A percentile compares a stretch with the other conserved stretches of the same genome.
Conservation (phyloP, 2,329 filamentous ascomycete genomes). For the Sporothrix pallida region DNA sequence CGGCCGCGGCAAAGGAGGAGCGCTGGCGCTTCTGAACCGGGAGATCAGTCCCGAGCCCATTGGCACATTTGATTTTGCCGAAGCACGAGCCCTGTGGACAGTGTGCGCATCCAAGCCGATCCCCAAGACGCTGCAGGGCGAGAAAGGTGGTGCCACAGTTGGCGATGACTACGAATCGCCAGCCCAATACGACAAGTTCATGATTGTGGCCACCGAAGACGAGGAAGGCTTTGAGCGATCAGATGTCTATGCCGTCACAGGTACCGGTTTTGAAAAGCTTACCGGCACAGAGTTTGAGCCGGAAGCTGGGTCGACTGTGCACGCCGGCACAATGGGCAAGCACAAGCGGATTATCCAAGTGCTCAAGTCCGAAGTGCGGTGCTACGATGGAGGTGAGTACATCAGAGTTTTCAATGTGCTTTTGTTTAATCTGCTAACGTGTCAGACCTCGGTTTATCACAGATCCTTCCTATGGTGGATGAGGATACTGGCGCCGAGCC, state of each 20-base stretch:
- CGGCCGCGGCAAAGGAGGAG: constrained; percentile 69
- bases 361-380: constrained; percentile 82
- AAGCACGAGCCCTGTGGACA: constrained; percentile 81
- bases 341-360: constrained; percentile 86
- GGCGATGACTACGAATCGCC: constrained; percentile 63
- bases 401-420: neutral
- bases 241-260: constrained; percentile 77
- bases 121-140: constrained; percentile 63
- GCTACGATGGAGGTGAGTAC: constrained; percentile 81
- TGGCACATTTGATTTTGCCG: constrained; percentile 72
- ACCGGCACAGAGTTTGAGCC: constrained; percentile 89
- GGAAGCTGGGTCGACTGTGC: constrained; percentile 83
- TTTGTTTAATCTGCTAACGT: constrained; percentile 34
- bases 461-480: constrained; percentile 92
- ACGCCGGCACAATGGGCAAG: constrained; percentile 81
- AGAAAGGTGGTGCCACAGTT: constrained; percentile 56
- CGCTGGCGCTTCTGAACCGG: constrained; percentile 77
- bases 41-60: constrained; percentile 76
- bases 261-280: constrained; percentile 74
- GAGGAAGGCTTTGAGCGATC: constrained; percentile 72
- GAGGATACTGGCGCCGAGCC: constrained; percentile 85
- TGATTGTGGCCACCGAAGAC: constrained; percentile 79
- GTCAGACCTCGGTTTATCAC: constrained; percentile 81
- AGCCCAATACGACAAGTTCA: constrained; percentile 74
- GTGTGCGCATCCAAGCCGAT: constrained; percentile 71